Evolutionary conservation across 768 basidiomycete genomes (phyloP), one percentile per base, ranked within the genome.

Genomic region (Crepidotus variabilis): DNA sequence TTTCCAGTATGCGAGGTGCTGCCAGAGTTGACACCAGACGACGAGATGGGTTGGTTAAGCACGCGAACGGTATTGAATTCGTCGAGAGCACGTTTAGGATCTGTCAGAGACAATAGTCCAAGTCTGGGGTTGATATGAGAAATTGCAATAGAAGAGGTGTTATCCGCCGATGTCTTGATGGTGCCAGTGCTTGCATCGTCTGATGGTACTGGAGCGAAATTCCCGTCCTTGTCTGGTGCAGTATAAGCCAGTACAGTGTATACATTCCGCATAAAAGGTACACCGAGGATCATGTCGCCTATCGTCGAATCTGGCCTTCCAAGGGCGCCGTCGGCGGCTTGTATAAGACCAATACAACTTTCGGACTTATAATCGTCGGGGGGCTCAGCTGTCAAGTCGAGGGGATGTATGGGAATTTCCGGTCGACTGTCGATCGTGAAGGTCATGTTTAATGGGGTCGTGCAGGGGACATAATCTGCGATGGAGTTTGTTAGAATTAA

Each of bases 221-320:
- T 61, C 13, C 86, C 86, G 21, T 75, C 62, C 0, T 67, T 43
- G 48, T 72, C 63, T 2, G 85, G 85, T 0, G 63, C 57, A 47
- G 79, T 74, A 65, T 86, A 90, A 0, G 85, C 85, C 79, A 91
- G 80, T 59, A 93, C 88, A 11, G 82, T 86, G 65, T 93, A 92
- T 2, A 83, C 78, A 63, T 85, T 91, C 10, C 88, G 78, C 63
- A 92, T 71, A 66, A 92, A 92, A 0, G 90, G 84, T 0, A 90
- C 86, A 39, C 89, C 90, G 36, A 92, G 83, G 56, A 92, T 75
- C 72, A 92, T 85, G 67, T 92, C 90, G 0, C 81, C 84, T 16
- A 82, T 71, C 13, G 58, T 61, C 2, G 72, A 68, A 14, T 61
- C 55, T 0, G 75, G 60, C 2, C 62, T 65, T 10, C 69, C 61